Percentiles rank a stretch among this genome's conserved stretches.
phyloP scores from a whole-genome alignment of 441 rosid genomes.

The Pelargonium fulgidum region DNA sequence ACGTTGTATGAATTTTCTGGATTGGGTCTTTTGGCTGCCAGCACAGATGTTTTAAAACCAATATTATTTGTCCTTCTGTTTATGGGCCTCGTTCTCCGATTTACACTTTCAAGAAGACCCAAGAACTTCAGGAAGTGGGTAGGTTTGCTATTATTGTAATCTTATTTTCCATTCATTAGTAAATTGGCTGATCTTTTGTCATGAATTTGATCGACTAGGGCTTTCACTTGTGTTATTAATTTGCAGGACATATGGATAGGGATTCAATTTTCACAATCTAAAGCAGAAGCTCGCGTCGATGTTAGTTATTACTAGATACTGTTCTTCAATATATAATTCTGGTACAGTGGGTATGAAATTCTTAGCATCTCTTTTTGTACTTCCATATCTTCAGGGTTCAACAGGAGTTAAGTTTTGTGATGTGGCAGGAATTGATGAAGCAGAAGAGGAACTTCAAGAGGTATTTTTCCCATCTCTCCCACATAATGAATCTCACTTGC shows the following conservation, averaged over 20 bases:
- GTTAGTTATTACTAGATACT: conserved; percentile 39
- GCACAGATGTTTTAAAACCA: conserved; percentile 71
- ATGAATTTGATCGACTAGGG: conserved; percentile 3
- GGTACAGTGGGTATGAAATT: conserved; percentile 16
- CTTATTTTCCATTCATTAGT: conserved; percentile 10
- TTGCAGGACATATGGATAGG: conserved; percentile 95
- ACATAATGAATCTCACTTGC: conserved; percentile 9
- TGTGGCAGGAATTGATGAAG: conserved; percentile 96
- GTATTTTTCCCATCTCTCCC: conserved; percentile 30
- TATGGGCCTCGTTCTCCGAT: conserved; percentile 86
- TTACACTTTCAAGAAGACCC: conserved; percentile 84
- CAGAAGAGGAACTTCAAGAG: conserved; percentile 97
- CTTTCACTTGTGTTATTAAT: conserved; percentile 18
- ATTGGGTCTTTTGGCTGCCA: conserved; percentile 73
- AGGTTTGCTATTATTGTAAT: conserved; percentile 20
- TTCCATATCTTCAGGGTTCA: conserved; percentile 57
- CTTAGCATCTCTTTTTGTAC: conserved; percentile 20
- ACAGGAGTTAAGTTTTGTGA: conserved; percentile 84
- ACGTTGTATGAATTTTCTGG: conserved; percentile 59
- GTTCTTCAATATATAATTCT: conserved; percentile 10
- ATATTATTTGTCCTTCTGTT: conserved; percentile 59
- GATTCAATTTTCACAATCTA: conserved; percentile 88
- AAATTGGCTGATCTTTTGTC: background rate
- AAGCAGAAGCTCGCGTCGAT: conserved; percentile 98
- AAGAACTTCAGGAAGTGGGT: conserved; percentile 98